Base-by-base conservation (phyloP, 208 protist species). In the Herpetomonas tarakana region DNA sequence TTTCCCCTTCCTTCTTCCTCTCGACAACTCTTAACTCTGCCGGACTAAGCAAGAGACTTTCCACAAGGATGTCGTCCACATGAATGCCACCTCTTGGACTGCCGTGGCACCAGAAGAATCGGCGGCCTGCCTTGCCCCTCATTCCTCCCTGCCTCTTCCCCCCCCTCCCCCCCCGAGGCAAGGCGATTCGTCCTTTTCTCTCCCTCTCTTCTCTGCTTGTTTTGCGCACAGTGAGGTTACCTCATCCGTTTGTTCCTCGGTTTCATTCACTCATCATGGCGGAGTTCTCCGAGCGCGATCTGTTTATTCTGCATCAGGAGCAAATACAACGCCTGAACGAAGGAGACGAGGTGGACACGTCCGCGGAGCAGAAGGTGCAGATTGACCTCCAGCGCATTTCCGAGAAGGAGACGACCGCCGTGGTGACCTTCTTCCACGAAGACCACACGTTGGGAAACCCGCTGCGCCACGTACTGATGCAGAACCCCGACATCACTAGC, bases 361-460 rank as follows among this genome's bases (percentile, higher is more conserved):
- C 90, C 1, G 82, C 84, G 26, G 82, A 91, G 57, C 86, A 96
- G 52, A 96, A 96, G 61, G 81, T 96, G 25, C 80, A 82, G 41
- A 87, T 96, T 63, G 83, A 96, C 45, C 54, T 96, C 27, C 84
- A 93, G 71, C 85, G 78, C 52, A 76, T 93, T 44, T 82, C 77
- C 16, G 86, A 92, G 30, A 70, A 70, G 16, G 84, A 88, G 46
- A 93, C 87, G 12, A 78, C 83, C 14, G 83, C 80, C 16, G 87
- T 88, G 31, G 66, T 96, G 24, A 81, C 82, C 7, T 96, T 95
- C 52, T 92, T 83, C 19, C 81, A 96, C 62, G 91, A 97, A 63
- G 91, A 93, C 56, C 89, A 97, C 74, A 97, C 93, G 1, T 62
- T 97, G 18, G 93, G 93, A 55, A 97, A 97, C 64, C 74, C 91